A percentile compares a stretch with the other conserved stretches of the same genome.
Conservation (phyloP, 225 moss, liverwort and hornwort species). For the Polytrichum commune region DNA sequence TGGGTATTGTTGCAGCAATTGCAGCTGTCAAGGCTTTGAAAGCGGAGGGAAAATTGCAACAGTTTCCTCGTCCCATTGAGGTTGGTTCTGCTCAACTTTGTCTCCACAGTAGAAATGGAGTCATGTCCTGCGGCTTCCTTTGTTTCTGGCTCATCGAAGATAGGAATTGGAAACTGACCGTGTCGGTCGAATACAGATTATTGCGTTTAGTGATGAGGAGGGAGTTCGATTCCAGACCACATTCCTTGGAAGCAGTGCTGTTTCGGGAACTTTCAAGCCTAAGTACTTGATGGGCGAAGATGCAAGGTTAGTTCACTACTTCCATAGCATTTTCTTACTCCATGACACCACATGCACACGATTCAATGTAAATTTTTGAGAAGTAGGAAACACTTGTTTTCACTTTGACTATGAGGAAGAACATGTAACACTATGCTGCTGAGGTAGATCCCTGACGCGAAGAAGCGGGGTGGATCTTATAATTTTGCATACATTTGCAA, state of each 20-base stretch:
- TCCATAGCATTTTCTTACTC: no score
- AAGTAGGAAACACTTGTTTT: no score
- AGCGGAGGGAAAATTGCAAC: slow-evolving; percentile 55
- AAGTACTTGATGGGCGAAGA: slow-evolving; percentile 59
- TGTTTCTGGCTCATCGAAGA: slow-evolving; percentile 13
- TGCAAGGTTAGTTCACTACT: slow-evolving; percentile 43
- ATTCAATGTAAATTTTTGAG: no score
- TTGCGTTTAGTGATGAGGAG: slow-evolving; percentile 99
- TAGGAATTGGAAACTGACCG: slow-evolving; percentile 33
- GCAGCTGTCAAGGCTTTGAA: slow-evolving; percentile 80
- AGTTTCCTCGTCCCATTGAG: slow-evolving; percentile 96
- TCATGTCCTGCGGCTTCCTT: slow-evolving; percentile 25
- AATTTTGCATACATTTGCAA: no score
- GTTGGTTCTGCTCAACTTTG: slow-evolving; percentile 32
- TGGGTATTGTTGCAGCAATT: slow-evolving; percentile 80
- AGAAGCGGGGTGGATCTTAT: no score
- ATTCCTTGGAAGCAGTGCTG: slow-evolving; percentile 87
- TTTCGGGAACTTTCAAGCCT: slow-evolving; percentile 78
- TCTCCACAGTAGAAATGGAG: background rate
- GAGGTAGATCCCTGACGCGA: no score
- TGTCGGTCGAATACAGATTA: slow-evolving; percentile 64
- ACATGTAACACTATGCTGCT: no score
- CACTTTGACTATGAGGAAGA: no score
- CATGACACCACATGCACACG: no score
- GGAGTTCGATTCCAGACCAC: slow-evolving; percentile 96